Base-by-base conservation (phyloP, 2,329 filamentous ascomycete species). In the Neocucurbitaria cava region DNA sequence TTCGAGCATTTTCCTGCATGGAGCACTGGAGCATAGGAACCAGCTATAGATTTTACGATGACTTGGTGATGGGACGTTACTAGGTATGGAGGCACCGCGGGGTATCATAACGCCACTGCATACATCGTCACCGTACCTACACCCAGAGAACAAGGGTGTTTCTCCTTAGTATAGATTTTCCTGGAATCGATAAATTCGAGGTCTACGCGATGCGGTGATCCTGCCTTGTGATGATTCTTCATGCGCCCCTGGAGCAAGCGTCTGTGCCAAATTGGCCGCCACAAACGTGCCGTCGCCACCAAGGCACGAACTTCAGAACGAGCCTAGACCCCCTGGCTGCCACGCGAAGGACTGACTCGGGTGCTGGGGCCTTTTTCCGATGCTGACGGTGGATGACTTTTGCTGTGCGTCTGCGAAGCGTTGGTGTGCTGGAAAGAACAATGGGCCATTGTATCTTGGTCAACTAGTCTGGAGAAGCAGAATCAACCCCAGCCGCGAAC, bases 321-420 rank as follows among this genome's bases (percentile, higher is more conserved):
- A 53, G 47, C 15, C 26, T 51, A 49, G 24, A 36, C 43, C 46
- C n/a, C 42, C 51, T 47, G 51, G 24, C 42, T 26, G 23, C 58
- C 60, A 61, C 58, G 60, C 53, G 60, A 55, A 33, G 40, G 6
- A 18, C 46, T 64, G 58, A 62, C 61, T 64, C 59, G 59, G 39
- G 2, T 33, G 17, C 18, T 26, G 24, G 48, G 21, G 41, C 11
- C 9, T 10, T 6, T 23, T 23, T 11, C 9, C 20, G 18, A 15
- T 21, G 36, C 36, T n/a, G 21, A 23, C 21, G 3, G 3, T 23
- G 38, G 10, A 40, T 3, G 21, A 15, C 20, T 23, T 23, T 40
- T 11, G 18, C 21, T 3, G 13, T 11, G 21, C 2, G 21, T 4
- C 15, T 18, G 20, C 11, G 21, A 40, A 40, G 38, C 24, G 5